Evolutionary conservation across 2,329 filamentous ascomycete species (phyloP).

Genomic region (Lojkania enalia): DNA sequence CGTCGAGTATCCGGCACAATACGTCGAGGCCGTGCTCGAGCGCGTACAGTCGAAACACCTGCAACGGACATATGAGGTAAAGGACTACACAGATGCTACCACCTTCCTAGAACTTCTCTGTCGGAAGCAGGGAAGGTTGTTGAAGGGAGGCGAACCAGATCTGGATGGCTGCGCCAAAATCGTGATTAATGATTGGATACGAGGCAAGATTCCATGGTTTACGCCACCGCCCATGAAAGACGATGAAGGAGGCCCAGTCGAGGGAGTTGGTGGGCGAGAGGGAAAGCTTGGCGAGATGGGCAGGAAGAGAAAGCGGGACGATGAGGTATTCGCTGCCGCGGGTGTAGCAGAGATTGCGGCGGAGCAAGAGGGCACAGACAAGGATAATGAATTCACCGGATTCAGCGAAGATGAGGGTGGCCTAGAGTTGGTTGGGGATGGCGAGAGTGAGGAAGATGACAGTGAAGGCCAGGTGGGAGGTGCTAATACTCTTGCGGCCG

Average conservation of each 20-base stretch:
- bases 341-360: constrained; percentile 20
- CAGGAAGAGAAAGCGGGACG: constrained; percentile 69
- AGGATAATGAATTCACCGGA: constrained; percentile 36
- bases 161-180: constrained; percentile 95
- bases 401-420: constrained; percentile 36
- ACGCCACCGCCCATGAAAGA: constrained; percentile 68
- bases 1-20: constrained; percentile 94
- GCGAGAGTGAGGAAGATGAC: constrained; percentile 23
- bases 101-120: constrained; percentile 87
- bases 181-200: constrained; percentile 93
- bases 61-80: constrained; percentile 89
- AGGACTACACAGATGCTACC: constrained; percentile 73
- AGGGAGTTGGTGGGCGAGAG: constrained; percentile 66
- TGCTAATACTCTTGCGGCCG: constrained; percentile 25
- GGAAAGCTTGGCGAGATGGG: constrained; percentile 83
- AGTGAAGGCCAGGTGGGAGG: constrained; percentile 26
- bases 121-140: constrained; percentile 79
- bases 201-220: constrained; percentile 96
- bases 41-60: constrained; percentile 86
- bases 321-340: constrained; percentile 35
- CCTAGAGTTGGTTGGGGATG: constrained; percentile 16
- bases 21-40: constrained; percentile 79
- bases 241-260: constrained; percentile 23
- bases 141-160: constrained; percentile 94
- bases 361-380: constrained; percentile 23